phyloP scores from a whole-genome alignment of 2,329 filamentous ascomycete species.

The Scytalidium sp. region DNA sequence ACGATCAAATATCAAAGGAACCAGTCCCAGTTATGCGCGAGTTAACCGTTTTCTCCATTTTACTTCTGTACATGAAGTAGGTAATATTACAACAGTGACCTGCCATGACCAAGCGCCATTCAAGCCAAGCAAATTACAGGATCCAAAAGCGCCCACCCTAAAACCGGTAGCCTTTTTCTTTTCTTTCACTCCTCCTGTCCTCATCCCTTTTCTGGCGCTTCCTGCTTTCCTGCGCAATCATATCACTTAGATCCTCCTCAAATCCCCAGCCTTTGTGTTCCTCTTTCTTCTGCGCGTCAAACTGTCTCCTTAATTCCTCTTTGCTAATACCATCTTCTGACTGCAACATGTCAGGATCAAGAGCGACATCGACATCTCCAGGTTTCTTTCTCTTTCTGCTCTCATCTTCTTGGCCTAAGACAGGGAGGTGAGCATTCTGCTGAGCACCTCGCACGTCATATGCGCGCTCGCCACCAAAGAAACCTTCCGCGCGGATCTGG shows the following conservation, averaged over 20 bases:
- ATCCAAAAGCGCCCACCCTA: conserved; percentile 7
- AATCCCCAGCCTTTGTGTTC: conserved; percentile 65
- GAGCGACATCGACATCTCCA: conserved; percentile 88
- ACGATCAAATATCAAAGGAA: no score
- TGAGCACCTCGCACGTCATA: conserved; percentile 74
- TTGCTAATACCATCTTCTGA: conserved; percentile 76
- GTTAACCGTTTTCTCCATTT: not conserved
- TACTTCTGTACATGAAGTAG: not conserved
- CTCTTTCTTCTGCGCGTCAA: conserved; percentile 68
- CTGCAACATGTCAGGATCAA: conserved; percentile 80
- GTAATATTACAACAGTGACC: conserved; percentile 12
- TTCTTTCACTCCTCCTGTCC: conserved; percentile 66
- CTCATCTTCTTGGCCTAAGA: conserved; percentile 79
- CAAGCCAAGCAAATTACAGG: not conserved
- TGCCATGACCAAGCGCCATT: not conserved
- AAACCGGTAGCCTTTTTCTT: conserved; percentile 27
- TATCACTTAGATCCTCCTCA: conserved; percentile 89
- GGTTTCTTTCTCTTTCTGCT: conserved; percentile 88
- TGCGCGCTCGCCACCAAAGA: conserved; percentile 92
- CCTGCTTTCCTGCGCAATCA: conserved; percentile 91
- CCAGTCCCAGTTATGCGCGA: not conserved
- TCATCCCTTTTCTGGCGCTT: conserved; percentile 89
- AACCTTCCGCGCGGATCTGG: conserved; percentile 80
- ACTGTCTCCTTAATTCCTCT: conserved; percentile 76
- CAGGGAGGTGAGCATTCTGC: conserved; percentile 55